Percentiles rank a stretch among this genome's conserved stretches.
Conservation (phyloP, 2,329 filamentous ascomycete species). For the Arthroderma sp. region DNA sequence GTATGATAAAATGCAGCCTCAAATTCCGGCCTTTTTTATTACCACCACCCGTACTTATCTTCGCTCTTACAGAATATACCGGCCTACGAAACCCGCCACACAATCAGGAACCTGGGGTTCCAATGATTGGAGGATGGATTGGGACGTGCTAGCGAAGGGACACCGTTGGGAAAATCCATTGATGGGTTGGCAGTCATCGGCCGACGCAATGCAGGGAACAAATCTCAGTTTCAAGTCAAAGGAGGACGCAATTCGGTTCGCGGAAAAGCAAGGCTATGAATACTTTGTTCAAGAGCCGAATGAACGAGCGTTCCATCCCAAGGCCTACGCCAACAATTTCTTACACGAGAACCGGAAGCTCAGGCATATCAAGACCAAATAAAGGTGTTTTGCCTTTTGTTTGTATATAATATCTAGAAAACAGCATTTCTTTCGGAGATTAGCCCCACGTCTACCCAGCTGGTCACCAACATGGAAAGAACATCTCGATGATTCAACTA, state of each 20-base stretch:
- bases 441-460: not conserved
- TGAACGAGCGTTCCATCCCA: conserved; percentile 68
- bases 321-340: conserved; percentile 97
- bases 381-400: conserved; percentile 22
- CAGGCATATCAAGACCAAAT: conserved; percentile 76
- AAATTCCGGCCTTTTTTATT: not conserved
- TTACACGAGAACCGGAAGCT: conserved; percentile 71
- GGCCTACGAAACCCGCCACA: conserved; percentile 82
- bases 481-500: too few species aligned
- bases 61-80: conserved; percentile 61
- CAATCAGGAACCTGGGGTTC: conserved; percentile 82
- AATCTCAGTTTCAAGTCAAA: conserved; percentile 81
- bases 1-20: conserved; percentile 39
- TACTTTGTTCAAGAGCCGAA: conserved; percentile 98
- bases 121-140: conserved; percentile 93
- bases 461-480: too few species aligned
- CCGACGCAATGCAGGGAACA: conserved; percentile 88
- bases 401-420: conserved; percentile 7
- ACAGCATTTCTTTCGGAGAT: not conserved
- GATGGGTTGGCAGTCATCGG: conserved; percentile 98
- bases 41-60: conserved; percentile 5
- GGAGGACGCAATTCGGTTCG: conserved; percentile 88
- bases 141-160: conserved; percentile 84
- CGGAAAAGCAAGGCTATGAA: conserved; percentile 97
- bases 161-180: conserved; percentile 97